These are phyloP conservation scores for Aspergillus pseudoterreus DNA, from an alignment of 2,329 filamentous ascomycete genomes.

Conservation along the genomic window DNA sequence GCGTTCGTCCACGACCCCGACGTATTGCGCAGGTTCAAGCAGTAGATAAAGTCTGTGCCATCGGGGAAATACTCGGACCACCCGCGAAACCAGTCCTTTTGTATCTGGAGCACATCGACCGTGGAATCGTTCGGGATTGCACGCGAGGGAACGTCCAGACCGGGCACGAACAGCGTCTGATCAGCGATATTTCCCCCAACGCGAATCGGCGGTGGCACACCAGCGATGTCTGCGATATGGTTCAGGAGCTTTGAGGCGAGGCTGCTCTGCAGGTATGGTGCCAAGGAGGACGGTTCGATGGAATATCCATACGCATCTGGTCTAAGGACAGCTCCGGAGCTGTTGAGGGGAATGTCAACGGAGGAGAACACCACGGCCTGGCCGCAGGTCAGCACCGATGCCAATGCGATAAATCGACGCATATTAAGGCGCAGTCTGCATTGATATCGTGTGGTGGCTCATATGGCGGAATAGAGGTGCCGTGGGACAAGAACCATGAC, in stretches of 20 bases:
- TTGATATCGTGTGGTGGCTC: no score
- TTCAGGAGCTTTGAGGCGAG: not conserved
- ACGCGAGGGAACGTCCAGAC: not conserved
- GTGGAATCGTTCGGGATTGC: conserved; percentile 6
- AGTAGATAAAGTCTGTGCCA: conserved; percentile 4
- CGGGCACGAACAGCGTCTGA: conserved; percentile 3
- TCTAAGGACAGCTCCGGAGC: not conserved
- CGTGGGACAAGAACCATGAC: no score
- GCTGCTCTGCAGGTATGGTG: conserved; percentile 1
- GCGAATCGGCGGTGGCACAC: not conserved
- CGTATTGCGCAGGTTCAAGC: conserved; percentile 5
- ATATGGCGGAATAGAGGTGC: no score
- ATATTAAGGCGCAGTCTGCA: no score
- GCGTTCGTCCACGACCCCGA: conserved; percentile 1
- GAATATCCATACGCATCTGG: conserved; percentile 8
- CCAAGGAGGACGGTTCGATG: conserved; percentile 4
- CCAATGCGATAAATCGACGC: not conserved
- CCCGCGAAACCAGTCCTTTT: conserved; percentile 1
- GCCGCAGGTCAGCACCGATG: not conserved
- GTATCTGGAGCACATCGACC: conserved; percentile 1
- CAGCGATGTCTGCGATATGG: not conserved
- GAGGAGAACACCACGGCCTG: not conserved
- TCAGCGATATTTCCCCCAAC: conserved; percentile 8
- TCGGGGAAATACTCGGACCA: conserved; percentile 7
- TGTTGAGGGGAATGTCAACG: not conserved